Evolutionary conservation across 495 filamentous ascomycete genomes (phyloP).

Genomic region (Xylaria flabelliformis): DNA sequence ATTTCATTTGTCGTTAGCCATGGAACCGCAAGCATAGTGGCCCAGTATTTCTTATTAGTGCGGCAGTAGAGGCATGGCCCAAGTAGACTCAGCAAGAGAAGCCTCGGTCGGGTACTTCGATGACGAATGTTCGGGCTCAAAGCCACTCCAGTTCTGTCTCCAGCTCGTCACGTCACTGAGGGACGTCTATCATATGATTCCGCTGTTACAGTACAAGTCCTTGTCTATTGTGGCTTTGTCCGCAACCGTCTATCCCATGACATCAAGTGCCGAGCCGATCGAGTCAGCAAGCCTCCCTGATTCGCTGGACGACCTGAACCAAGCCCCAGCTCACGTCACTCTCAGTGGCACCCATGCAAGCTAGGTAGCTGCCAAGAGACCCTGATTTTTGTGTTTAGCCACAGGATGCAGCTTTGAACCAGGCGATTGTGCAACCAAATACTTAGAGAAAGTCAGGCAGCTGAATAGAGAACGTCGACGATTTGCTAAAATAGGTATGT

Average conservation of each 20-base stretch:
- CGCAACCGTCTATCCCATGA: slow-evolving; percentile 20
- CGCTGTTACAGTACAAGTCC: background rate
- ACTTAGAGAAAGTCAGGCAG: background rate
- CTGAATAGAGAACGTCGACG: background rate
- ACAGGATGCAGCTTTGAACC: background rate
- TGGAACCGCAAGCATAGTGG: background rate
- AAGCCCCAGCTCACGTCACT: slow-evolving; percentile 26
- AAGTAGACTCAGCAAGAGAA: background rate
- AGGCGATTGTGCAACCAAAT: background rate
- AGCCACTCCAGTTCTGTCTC: slow-evolving; percentile 7
- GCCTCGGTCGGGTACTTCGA: slow-evolving; percentile 10
- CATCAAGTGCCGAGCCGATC: slow-evolving; percentile 26
- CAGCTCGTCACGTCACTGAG: background rate
- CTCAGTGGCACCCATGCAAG: slow-evolving; percentile 9
- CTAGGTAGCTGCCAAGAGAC: background rate
- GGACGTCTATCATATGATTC: no score
- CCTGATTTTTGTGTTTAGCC: slow-evolving; percentile 1
- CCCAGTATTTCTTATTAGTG: background rate
- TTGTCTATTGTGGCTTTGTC: background rate
- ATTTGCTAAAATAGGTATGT: background rate
- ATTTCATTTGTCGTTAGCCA: slow-evolving; percentile 16
- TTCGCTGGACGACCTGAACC: slow-evolving; percentile 12
- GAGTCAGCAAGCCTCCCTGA: slow-evolving; percentile 20
- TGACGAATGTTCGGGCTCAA: slow-evolving; percentile 20
- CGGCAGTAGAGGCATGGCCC: background rate